Percentiles rank a stretch among this genome's conserved stretches.
phyloP scores from a whole-genome alignment of 2,329 filamentous ascomycete species.

The Talaromyces rugulosus region DNA sequence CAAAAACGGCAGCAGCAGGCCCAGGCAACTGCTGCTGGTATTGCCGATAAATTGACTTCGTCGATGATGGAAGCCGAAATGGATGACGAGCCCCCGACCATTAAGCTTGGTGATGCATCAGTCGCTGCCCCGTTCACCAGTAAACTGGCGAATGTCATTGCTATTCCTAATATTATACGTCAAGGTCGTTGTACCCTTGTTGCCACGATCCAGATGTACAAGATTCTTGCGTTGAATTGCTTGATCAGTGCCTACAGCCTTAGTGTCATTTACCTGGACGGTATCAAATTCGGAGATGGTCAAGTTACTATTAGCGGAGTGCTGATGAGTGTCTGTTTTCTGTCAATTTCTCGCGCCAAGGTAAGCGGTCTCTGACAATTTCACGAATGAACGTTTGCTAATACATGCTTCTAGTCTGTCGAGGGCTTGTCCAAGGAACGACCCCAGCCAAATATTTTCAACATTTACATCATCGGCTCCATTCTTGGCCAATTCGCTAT shows the following conservation, averaged over 20 bases:
- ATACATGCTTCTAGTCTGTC: conserved; percentile 57
- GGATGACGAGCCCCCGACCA: conserved; percentile 86
- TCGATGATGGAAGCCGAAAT: conserved; percentile 88
- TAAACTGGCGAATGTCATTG: conserved; percentile 93
- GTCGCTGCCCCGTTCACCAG: conserved; percentile 97
- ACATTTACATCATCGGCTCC: conserved; percentile 96
- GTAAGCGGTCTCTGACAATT: conserved; percentile 34
- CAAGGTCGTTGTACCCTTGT: conserved; percentile 97
- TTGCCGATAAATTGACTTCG: conserved; percentile 81
- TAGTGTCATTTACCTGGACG: conserved; percentile 92
- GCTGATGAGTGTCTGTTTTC: conserved; percentile 99
- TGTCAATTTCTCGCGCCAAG: conserved; percentile 96
- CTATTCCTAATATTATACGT: conserved; percentile 96
- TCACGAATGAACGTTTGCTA: conserved; percentile 6
- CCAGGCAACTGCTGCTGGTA: conserved; percentile 65
- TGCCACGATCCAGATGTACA: conserved; percentile 99
- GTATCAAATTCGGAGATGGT: conserved; percentile 98
- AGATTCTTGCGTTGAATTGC: conserved; percentile 96
- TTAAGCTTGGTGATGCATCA: conserved; percentile 95
- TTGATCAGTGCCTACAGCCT: conserved; percentile 96
- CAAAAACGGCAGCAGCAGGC: conserved; percentile 54
- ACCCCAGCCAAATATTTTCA: conserved; percentile 98
- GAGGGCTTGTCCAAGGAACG: conserved; percentile 95
- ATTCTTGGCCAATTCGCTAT: conserved; percentile 96
- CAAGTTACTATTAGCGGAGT: conserved; percentile 99